Base-by-base conservation (phyloP, 2,329 filamentous ascomycete species). In the Penicillium sp. region DNA sequence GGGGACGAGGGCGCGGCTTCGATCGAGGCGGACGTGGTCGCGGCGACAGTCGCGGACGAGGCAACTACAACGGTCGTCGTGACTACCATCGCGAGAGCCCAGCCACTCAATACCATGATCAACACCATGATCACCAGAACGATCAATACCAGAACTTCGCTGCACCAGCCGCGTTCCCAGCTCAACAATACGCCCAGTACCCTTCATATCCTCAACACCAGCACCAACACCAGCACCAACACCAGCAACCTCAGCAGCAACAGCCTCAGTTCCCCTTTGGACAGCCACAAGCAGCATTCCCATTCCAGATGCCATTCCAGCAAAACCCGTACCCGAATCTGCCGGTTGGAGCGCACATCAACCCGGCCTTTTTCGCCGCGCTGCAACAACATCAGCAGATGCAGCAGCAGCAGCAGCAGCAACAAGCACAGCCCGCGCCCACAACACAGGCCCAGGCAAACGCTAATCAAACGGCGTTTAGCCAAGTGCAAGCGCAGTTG, bases 311-410 rank as follows among this genome's bases (percentile, higher is more conserved):
- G 47, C 72, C 73, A 51, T 51, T 47, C 5, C 81, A 79, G 60
- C 77, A 76, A 38, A 74, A 80, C 51, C 69, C 75, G 6, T 71
- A 72, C 55, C 67, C 65, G 33, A 65, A 73, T 42, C 66, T 75
- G 16, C 68, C 72, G 35, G 68, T 68, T 47, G 73, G 78, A 60
- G 73, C 79, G 9, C 82, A 82, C 62, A 77, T 84, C 58, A 85
- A 84, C 61, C 83, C 83, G 3, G 77, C 80, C 1, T 81, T 86
- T 65, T 76, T 86, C 57, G 77, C 80, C 61, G 66, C 67, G 20
- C 53, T 75, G 42, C 78, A 79, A 56, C 71, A 76, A 43, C 74
- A 75, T 53, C 71, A 74, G 51, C 74, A 75, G 59, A 72, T 70
- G 26, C 66, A 69, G 40, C 65, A 65, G 30, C 63, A 68, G 49